Evolutionary conservation across 345 rosid genomes (phyloP).

Genomic region (Salix arbutifolia): DNA sequence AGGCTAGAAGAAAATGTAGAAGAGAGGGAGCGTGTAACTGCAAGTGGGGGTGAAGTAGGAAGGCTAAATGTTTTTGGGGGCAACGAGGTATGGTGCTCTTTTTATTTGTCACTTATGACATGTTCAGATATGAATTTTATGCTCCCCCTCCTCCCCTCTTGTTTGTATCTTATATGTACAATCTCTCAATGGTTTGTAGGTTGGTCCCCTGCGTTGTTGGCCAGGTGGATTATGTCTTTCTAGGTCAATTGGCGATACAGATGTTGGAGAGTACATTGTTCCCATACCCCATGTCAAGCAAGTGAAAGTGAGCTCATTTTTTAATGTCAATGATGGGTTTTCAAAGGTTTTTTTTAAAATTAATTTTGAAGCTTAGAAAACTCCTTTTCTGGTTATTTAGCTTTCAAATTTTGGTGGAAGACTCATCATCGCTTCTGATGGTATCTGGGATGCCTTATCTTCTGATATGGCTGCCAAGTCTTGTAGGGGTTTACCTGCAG

Average conservation of each 20-base stretch:
- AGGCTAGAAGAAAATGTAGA: conserved; percentile 95
- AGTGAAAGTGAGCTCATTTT: conserved; percentile 66
- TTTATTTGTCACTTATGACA: neutral
- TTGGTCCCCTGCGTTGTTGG: conserved; percentile 99
- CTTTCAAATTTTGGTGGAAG: conserved; percentile 93
- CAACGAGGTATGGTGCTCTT: conserved; percentile 58
- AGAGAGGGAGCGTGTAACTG: conserved; percentile 99
- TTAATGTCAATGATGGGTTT: neutral
- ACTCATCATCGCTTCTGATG: conserved; percentile 97
- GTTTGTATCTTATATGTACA: neutral
- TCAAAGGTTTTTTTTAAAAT: neutral
- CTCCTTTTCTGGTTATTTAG: conserved; percentile 34
- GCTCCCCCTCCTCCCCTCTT: neutral
- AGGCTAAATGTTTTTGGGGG: conserved; percentile 94
- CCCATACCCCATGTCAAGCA: conserved; percentile 99
- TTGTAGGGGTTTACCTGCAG: conserved; percentile 92
- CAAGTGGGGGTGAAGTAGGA: conserved; percentile 99
- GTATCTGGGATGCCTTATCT: conserved; percentile 95
- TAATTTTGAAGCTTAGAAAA: conserved; percentile 10
- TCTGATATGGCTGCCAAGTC: conserved; percentile 93
- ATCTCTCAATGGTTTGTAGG: conserved; percentile 39
- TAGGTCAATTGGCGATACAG: conserved; percentile 97
- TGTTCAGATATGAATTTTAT: neutral
- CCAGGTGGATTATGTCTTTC: conserved; percentile 99
- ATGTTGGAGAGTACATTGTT: conserved; percentile 96